phyloP scores from a whole-genome alignment of 2,329 filamentous ascomycete genomes.

The Penicillium sp. region DNA sequence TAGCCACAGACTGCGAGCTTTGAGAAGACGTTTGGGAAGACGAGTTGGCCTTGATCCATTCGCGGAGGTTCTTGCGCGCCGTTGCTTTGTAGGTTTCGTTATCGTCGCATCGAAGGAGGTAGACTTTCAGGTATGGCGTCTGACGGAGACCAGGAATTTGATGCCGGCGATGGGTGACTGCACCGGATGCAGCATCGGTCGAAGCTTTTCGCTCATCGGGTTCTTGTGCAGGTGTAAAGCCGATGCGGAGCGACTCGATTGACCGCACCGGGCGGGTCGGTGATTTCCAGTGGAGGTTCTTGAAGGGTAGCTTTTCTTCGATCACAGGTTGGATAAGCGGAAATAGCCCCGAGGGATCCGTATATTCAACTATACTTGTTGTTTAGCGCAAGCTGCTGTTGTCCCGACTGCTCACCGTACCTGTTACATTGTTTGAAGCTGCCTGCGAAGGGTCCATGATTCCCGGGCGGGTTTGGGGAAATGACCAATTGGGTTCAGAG shows the following conservation, averaged over 20 bases:
- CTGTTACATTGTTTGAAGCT: conserved; percentile 73
- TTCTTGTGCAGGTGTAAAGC: conserved; percentile 70
- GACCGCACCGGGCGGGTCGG: conserved; percentile 87
- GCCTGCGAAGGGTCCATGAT: conserved; percentile 49
- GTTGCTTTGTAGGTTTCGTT: conserved; percentile 88
- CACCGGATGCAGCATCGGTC: conserved; percentile 39
- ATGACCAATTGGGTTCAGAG: conserved; percentile 21
- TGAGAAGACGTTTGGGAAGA: conserved; percentile 37
- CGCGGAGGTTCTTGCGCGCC: conserved; percentile 75
- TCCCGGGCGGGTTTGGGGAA: conserved; percentile 31
- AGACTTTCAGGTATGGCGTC: conserved; percentile 90
- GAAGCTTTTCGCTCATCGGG: conserved; percentile 36
- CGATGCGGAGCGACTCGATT: conserved; percentile 88
- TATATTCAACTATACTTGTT: conserved; percentile 76
- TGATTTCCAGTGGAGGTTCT: conserved; percentile 96
- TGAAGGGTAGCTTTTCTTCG: conserved; percentile 76
- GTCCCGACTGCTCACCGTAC: conserved; percentile 44
- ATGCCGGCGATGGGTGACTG: conserved; percentile 66
- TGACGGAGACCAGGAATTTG: conserved; percentile 92
- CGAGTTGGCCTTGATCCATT: conserved; percentile 85
- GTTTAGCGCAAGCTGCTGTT: conserved; percentile 18
- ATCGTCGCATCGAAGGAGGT: conserved; percentile 89
- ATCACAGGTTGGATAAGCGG: conserved; percentile 77
- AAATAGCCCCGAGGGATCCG: conserved; percentile 88
- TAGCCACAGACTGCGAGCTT: conserved; percentile 44